Base-by-base conservation (phyloP, 768 basidiomycete species). In the Rhodotorula babjevae region DNA sequence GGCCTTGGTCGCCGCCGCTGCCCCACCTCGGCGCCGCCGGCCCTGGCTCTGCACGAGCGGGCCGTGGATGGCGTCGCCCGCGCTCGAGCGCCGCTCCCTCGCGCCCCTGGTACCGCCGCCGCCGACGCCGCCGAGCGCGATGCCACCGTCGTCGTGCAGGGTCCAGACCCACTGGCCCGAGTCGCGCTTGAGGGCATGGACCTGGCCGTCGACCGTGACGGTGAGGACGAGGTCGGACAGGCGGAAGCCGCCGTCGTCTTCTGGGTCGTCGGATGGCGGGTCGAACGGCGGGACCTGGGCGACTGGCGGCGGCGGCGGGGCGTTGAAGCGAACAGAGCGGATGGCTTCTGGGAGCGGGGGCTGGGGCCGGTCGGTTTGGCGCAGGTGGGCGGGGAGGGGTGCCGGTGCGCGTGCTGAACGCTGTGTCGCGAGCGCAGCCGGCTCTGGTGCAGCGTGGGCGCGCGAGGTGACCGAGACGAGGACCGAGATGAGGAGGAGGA, bases 141-240 rank as follows among this genome's bases (percentile, higher is more conserved):
- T 60, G 7, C 72, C 71, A 25, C 70, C 86, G 15, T 81, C 81
- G 53, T 80, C 81, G 46, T 88, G 86, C 88, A 93, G 90, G 49
- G 92, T 92, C 95, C 95, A 99, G 0, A 93, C 83, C 16, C 86
- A 84, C 25, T 86, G 85, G 0, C 95, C 95, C 0, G 89, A 89
- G 0, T 89, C 88, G 71, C 95, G 84, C 79, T 95, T 93, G 74
- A 98, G 84, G 0, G 93, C 96, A 83, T 97, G 94, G 47, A 99
- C 88, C 69, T 88, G 92, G 36, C 95, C 95, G 82, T 98, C 94
- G 40, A 99, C 88, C 14, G 93, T 93, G 2, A 93, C 91, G 19
- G 95, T 86, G 27, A 99, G 86, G 40, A 96, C 90, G 66, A 91
- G 95, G 90, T 70, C 93, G 81, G 19, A 95, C 82, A 62, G 89